Evolutionary conservation across 805 yeast species (phyloP).

Genomic region (Brettanomyces naardenensis): DNA sequence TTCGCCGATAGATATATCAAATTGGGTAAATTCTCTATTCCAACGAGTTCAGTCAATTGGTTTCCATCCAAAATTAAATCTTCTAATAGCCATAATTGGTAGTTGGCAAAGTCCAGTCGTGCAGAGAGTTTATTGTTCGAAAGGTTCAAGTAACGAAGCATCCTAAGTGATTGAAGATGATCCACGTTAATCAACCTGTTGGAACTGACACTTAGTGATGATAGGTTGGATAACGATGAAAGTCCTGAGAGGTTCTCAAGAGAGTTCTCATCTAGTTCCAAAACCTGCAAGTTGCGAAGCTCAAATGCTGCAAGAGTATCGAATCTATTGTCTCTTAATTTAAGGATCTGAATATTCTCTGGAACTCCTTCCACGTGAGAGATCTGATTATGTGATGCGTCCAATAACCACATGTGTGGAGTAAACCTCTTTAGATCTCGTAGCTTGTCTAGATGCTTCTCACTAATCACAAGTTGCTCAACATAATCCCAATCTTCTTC

Average conservation of each 20-base stretch:
- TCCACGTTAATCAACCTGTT: slow-evolving; percentile 30
- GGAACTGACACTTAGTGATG: slow-evolving; percentile 29
- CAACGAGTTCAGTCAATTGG: slow-evolving; percentile 24
- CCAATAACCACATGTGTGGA: slow-evolving; percentile 33
- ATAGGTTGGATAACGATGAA: slow-evolving; percentile 32
- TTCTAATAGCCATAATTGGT: slow-evolving; percentile 32
- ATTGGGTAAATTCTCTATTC: slow-evolving; percentile 28
- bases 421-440: slow-evolving; percentile 36
- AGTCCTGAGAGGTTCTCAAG: slow-evolving; percentile 31
- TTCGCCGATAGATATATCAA: slow-evolving; percentile 34
- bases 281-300: slow-evolving; percentile 32
- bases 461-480: slow-evolving; percentile 28
- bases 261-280: slow-evolving; percentile 32
- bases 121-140: slow-evolving; percentile 35
- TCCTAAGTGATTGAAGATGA: slow-evolving; percentile 31
- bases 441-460: slow-evolving; percentile 29
- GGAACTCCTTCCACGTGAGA: slow-evolving; percentile 41
- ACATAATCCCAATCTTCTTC: slow-evolving; percentile 36
- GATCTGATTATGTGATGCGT: slow-evolving; percentile 35
- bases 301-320: slow-evolving; percentile 31
- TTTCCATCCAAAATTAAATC: slow-evolving; percentile 38
- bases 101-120: slow-evolving; percentile 27
- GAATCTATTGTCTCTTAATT: slow-evolving; percentile 31
- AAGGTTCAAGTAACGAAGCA: slow-evolving; percentile 32
- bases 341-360: slow-evolving; percentile 27